phyloP scores from a whole-genome alignment of 2,329 filamentous ascomycete species.

The Ambrosiella beaveri region DNA sequence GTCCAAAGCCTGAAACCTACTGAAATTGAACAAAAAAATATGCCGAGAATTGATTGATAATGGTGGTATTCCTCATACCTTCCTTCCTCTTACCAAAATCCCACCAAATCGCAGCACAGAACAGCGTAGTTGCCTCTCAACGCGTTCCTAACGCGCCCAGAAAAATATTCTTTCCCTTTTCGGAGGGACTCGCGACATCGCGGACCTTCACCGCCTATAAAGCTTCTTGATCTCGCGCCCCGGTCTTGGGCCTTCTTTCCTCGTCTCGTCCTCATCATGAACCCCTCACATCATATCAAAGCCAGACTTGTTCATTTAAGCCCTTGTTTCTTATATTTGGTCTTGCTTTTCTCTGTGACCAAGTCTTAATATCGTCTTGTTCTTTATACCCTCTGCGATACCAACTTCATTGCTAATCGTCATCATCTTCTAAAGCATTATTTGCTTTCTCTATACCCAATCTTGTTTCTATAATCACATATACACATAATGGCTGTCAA shows the following conservation, averaged over 20 bases:
- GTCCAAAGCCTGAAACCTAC: neutral
- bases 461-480: neutral
- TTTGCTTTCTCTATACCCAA: neutral
- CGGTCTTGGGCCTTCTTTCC: neutral
- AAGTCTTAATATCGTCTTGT: neutral
- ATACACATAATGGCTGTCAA: slow-evolving; percentile 49
- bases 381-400: neutral
- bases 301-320: neutral
- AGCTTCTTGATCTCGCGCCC: neutral
- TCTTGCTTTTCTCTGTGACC: neutral
- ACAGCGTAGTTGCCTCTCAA: slow-evolving; percentile 1
- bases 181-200: neutral
- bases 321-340: neutral
- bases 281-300: neutral
- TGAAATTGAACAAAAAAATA: neutral
- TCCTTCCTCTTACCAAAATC: no score
- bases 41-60: neutral
- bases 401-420: neutral
- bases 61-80: no score
- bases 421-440: neutral
- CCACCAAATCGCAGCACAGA: neutral
- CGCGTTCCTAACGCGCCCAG: slow-evolving; percentile 2
- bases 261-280: slow-evolving; percentile 2
- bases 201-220: neutral
- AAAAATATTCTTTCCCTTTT: neutral